Conservation (phyloP, 106 monocot genomes). For the Triglochin maritima region DNA sequence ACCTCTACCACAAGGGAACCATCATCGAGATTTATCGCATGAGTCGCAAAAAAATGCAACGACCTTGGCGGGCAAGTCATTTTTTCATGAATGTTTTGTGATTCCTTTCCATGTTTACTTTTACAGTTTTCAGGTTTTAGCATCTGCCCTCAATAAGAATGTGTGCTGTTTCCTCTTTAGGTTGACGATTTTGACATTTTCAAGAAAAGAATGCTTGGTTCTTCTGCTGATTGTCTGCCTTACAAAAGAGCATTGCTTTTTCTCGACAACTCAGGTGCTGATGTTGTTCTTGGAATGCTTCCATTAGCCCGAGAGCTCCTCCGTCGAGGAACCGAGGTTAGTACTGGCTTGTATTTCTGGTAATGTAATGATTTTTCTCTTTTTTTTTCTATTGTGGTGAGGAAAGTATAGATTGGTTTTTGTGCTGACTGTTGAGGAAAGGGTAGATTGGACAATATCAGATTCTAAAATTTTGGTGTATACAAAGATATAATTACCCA, state of each 20-base stretch:
- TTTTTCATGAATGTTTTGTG: background rate
- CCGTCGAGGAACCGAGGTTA: constrained; percentile 77
- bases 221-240: constrained; percentile 25
- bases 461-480: no score
- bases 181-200: constrained; percentile 97
- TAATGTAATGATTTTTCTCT: no score
- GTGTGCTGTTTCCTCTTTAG: constrained; percentile 20
- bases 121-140: background rate
- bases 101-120: background rate
- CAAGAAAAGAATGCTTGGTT: constrained; percentile 55
- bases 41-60: constrained; percentile 99
- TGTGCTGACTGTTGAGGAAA: no score
- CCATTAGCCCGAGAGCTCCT: constrained; percentile 88
- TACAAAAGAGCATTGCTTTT: constrained; percentile 90
- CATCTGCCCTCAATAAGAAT: background rate
- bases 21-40: constrained; percentile 99
- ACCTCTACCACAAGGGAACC: constrained; percentile 92
- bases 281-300: constrained; percentile 98
- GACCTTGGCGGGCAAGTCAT: constrained; percentile 76
- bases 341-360: background rate
- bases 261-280: constrained; percentile 98
- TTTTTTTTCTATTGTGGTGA: no score
- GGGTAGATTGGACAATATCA: no score
- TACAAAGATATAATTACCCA: no score
- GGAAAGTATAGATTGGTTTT: no score